Conservation (phyloP, 2,329 filamentous ascomycete species). For the Thyridium curvatum region DNA sequence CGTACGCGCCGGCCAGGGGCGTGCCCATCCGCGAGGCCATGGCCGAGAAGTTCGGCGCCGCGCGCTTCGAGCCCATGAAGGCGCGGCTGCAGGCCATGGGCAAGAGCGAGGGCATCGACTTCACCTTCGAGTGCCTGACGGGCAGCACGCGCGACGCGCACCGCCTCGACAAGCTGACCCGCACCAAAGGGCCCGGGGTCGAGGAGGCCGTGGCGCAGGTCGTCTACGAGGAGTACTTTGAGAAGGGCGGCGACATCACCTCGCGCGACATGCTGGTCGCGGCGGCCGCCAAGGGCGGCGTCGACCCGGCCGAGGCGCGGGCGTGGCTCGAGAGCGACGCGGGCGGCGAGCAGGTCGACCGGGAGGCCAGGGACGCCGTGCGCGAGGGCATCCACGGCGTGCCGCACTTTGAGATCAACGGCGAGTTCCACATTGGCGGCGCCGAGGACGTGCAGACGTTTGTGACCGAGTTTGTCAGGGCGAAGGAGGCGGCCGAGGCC, state of each 20-base stretch:
- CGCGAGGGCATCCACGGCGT: constrained; percentile 56
- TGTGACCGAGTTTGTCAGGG: constrained; percentile 56
- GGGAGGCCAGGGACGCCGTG: constrained; percentile 46
- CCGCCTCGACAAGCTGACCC: constrained; percentile 64
- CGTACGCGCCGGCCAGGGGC: constrained; percentile 43
- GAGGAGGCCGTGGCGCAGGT: constrained; percentile 21
- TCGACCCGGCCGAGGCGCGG: constrained; percentile 45
- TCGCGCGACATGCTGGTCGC: constrained; percentile 42
- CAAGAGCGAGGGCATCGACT: constrained; percentile 61
- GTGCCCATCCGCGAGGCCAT: constrained; percentile 42
- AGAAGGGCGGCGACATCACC: constrained; percentile 59
- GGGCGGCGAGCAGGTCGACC: constrained; percentile 52
- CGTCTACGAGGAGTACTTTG: constrained; percentile 45
- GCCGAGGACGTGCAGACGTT: constrained; percentile 67
- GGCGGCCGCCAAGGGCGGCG: constrained; percentile 46
- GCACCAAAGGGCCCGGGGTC: constrained; percentile 34
- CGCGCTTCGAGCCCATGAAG: constrained; percentile 27
- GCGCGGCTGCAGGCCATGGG: constrained; percentile 48
- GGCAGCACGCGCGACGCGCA: constrained; percentile 79
- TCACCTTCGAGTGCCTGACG: constrained; percentile 63
- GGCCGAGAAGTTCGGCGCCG: constrained; percentile 57
- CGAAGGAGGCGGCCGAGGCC: constrained; percentile 21
- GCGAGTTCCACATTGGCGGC: constrained; percentile 58
- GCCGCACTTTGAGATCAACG: constrained; percentile 70
- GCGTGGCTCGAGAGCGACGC: constrained; percentile 46